These are phyloP conservation scores for Podaxis rugospora DNA, from an alignment of 768 basidiomycete species.

Conservation along the genomic window DNA sequence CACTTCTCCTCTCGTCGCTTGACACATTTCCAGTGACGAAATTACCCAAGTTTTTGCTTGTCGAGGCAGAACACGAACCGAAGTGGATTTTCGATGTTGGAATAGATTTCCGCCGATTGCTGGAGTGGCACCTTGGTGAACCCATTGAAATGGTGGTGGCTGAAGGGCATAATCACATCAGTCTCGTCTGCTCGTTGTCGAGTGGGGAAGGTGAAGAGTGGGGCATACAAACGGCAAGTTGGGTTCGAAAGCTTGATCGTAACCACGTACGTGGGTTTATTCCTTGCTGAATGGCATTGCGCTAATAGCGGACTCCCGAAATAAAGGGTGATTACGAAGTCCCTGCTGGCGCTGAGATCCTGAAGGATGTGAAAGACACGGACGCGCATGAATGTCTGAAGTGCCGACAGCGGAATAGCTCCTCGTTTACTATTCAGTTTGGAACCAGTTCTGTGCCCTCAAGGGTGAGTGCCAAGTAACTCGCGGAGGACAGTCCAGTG, in stretches of 20 bases:
- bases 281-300: neutral
- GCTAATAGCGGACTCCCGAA: neutral
- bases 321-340: neutral
- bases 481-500: neutral
- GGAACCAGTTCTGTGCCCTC: neutral
- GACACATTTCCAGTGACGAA: constrained; percentile 26
- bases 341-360: neutral
- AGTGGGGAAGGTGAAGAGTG: constrained; percentile 61
- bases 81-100: constrained; percentile 33
- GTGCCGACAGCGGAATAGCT: neutral
- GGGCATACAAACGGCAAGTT: constrained; percentile 43
- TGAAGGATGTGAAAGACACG: neutral
- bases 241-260: constrained; percentile 23
- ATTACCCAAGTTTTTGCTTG: constrained; percentile 44
- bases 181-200: constrained; percentile 41
- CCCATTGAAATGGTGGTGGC: constrained; percentile 33
- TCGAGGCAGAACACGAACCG: constrained; percentile 53
- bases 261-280: neutral
- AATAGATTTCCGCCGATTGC: constrained; percentile 31
- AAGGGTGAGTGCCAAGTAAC: neutral
- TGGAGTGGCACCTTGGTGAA: constrained; percentile 31
- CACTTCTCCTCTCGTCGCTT: constrained; percentile 14
- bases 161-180: constrained; percentile 61
- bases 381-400: neutral
- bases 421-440: neutral